phyloP scores from a whole-genome alignment of 371 early-diverging fungal genomes.

The Mucor piriformis region DNA sequence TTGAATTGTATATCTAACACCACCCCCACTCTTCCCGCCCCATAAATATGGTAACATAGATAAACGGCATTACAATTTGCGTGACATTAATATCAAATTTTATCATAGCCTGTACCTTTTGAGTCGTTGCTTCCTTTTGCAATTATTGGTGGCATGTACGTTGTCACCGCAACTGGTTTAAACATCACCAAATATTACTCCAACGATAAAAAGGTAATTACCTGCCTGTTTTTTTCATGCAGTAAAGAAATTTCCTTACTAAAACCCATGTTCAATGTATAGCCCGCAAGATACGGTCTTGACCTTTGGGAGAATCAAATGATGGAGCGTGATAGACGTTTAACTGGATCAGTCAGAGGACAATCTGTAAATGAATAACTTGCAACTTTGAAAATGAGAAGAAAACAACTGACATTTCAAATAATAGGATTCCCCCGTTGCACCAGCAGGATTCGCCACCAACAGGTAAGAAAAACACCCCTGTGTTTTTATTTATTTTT shows the following conservation, averaged over 20 bases:
- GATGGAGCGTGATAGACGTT: constrained; percentile 61
- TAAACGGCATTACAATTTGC: neutral
- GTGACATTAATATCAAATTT: neutral
- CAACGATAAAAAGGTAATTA: constrained; percentile 47
- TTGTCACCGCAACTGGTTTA: constrained; percentile 45
- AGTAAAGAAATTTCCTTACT: neutral
- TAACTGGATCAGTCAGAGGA: constrained; percentile 53
- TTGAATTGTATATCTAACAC: constrained; percentile 7
- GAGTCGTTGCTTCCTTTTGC: constrained; percentile 54
- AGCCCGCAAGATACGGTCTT: constrained; percentile 32
- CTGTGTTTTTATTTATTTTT: neutral
- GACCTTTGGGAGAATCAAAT: constrained; percentile 56
- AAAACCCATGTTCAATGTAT: neutral
- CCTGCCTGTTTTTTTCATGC: neutral
- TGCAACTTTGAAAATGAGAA: neutral
- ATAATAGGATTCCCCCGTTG: constrained; percentile 40
- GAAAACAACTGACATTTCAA: neutral
- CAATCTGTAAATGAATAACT: constrained; percentile 42
- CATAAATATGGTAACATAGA: constrained; percentile 7
- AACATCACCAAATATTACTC: constrained; percentile 39
- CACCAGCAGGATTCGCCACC: constrained; percentile 47
- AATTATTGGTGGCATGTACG: constrained; percentile 47
- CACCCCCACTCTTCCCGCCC: constrained; percentile 11
- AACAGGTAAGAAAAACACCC: constrained; percentile 39
- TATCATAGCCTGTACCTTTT: constrained; percentile 55